phyloP scores from a whole-genome alignment of 2,329 filamentous ascomycete genomes.

The Cryphonectria nitschkei region DNA sequence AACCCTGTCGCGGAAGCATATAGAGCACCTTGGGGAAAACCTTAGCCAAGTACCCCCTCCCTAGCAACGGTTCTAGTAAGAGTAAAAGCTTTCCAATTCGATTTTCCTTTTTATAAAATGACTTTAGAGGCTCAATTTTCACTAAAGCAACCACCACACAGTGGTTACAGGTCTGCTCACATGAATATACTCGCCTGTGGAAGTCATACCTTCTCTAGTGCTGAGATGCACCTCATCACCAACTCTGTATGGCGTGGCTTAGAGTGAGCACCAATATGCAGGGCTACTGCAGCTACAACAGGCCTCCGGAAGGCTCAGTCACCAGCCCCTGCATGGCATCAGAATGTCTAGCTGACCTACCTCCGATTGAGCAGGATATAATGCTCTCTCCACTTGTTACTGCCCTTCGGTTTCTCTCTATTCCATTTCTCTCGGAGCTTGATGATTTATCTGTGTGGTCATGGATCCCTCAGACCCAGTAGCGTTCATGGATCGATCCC shows the following conservation, averaged over 20 bases:
- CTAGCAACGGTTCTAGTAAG: neutral
- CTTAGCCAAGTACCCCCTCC: neutral
- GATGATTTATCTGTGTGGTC: neutral
- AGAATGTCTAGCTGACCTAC: neutral
- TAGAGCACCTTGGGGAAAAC: neutral
- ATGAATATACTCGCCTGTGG: neutral
- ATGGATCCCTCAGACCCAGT: neutral
- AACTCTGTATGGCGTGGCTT: neutral
- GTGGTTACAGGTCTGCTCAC: neutral
- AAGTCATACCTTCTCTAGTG: neutral
- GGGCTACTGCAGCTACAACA: neutral
- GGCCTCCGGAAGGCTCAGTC: conserved; percentile 4
- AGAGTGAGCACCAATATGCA: neutral
- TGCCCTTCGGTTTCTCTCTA: neutral
- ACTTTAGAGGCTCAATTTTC: neutral
- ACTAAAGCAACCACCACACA: neutral
- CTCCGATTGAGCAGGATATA: neutral
- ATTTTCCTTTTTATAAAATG: too few relatives aligned
- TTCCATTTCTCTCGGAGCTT: neutral
- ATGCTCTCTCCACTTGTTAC: neutral
- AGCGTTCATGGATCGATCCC: too few relatives aligned
- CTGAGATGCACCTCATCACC: neutral
- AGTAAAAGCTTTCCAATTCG: neutral
- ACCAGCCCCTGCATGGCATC: neutral
- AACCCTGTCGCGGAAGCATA: neutral